Percentiles rank a stretch among this genome's conserved stretches.
These are phyloP conservation scores for Avena insularis DNA, from an alignment of 176 grass and related monocot species.

Conservation along the genomic window DNA sequence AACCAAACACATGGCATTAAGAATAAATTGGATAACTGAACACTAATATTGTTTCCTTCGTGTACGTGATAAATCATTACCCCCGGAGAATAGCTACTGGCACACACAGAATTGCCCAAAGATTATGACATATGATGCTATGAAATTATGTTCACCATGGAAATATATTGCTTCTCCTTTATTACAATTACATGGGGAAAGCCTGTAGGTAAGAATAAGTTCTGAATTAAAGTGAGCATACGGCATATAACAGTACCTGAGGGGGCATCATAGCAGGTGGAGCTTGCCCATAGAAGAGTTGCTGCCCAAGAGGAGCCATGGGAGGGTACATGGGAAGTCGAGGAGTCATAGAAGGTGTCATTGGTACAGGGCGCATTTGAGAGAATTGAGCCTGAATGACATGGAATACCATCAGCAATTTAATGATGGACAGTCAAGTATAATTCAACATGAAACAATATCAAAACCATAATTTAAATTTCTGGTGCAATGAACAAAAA, in stretches of 20 bases:
- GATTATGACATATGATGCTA: not conserved
- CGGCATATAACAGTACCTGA: constrained; percentile 54
- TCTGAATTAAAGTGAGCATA: constrained; percentile 3
- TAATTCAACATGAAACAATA: constrained; percentile 16
- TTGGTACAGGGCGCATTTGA: constrained; percentile 75
- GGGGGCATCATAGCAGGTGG: constrained; percentile 73
- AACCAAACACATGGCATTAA: not conserved
- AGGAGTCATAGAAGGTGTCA: constrained; percentile 70
- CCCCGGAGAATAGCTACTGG: not conserved
- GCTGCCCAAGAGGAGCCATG: constrained; percentile 74
- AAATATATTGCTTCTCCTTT: not conserved
- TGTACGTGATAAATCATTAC: not conserved
- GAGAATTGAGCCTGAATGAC: constrained; percentile 79
- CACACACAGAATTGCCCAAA: not conserved
- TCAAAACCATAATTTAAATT: not conserved
- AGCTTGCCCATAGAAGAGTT: constrained; percentile 90
- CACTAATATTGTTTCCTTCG: constrained; percentile 4
- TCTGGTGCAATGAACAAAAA: not conserved
- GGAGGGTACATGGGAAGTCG: constrained; percentile 85
- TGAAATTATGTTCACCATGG: not conserved
- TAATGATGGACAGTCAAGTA: constrained; percentile 5
- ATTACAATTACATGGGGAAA: not conserved
- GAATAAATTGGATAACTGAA: constrained; percentile 26
- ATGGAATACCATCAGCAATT: constrained; percentile 30
- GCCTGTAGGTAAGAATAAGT: not conserved